Evolutionary conservation across 2,329 filamentous ascomycete species (phyloP), one percentile per base, ranked within the genome.

Genomic region (Exophiala alcalophila): DNA sequence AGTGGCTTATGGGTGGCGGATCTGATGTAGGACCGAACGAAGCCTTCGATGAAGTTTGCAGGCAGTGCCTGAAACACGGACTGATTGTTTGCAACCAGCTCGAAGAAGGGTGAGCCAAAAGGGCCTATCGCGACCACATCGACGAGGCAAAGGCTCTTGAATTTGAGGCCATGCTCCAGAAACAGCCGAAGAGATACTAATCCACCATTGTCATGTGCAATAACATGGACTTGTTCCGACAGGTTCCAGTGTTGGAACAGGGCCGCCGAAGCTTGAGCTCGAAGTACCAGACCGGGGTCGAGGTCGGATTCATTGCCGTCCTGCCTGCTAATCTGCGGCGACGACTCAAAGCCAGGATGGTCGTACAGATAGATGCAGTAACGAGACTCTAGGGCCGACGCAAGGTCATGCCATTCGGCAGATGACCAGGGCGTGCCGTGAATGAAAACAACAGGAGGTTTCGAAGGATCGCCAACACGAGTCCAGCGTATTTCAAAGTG

Each of bases 341-440:
- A 67, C 3, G 58, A 44, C 8, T 70, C 69, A 39, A 70, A 73
- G 0, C 70, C 70, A 3, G 69, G 66, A 9, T 68, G 64, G 42
- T 73, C 70, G 43, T 68, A 72, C 9, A 73, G 55, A 44, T 72
- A 66, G 34, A 72, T 61, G 8, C 58, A 58, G 37, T 65, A 67
- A 11, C 59, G 57, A 2, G 53, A 50, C 4, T 63, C 55, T 1
- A 73, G 53, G 2, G 65, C 54, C 20, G 58, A 47, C 1, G 65
- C 66, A 12, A 65, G 61, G 1, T 59, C 55, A 0, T 45, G 32
- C 65, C 67, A 73, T 6, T 71, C 59, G 0, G 44, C 51, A 1
- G 66, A 70, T 2, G 68, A 70, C 69, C 69, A 73, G 0, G 70
- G 70, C 0, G 70, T 73, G 38, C 70, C 70, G 43, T 73, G 70